Evolutionary conservation across 2,329 filamentous ascomycete species (phyloP).

Genomic region (Arthrobotrys iridis): DNA sequence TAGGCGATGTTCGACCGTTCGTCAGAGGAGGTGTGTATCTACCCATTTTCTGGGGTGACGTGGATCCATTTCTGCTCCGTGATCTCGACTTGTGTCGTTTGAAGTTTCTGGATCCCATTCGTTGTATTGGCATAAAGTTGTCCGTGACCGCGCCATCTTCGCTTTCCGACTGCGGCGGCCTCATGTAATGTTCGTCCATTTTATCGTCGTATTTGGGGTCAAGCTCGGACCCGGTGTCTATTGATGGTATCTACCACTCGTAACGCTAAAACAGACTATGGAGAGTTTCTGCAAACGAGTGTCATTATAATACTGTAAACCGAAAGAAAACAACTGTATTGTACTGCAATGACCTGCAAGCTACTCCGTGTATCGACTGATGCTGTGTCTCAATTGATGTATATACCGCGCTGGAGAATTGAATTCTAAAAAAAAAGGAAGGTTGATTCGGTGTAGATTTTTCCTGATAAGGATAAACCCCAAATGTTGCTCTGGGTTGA

Average conservation of each 20-base stretch:
- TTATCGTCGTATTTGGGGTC: slow-evolving; percentile 3
- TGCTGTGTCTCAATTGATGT: slow-evolving; percentile 19
- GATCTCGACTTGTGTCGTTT: slow-evolving; percentile 52
- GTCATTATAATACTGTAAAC: slow-evolving; percentile 52
- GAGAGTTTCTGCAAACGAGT: slow-evolving; percentile 45
- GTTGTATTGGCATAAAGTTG: slow-evolving; percentile 52
- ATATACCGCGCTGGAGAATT: slow-evolving; percentile 11
- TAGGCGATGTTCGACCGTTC: slow-evolving; percentile 50
- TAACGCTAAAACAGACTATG: slow-evolving; percentile 42
- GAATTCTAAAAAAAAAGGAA: slow-evolving; percentile 5
- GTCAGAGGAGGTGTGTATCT: slow-evolving; percentile 52
- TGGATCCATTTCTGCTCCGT: slow-evolving; percentile 45
- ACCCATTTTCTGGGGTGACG: slow-evolving; percentile 51
- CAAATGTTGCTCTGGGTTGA: slow-evolving; percentile 10
- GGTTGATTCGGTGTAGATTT: slow-evolving; percentile 15
- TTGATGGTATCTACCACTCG: slow-evolving; percentile 32
- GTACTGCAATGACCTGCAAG: slow-evolving; percentile 18
- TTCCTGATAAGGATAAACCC: slow-evolving; percentile 38
- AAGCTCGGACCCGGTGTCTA: slow-evolving; percentile 14
- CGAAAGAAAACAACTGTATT: slow-evolving; percentile 21
- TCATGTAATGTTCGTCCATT: slow-evolving; percentile 45
- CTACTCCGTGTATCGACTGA: slow-evolving; percentile 28
- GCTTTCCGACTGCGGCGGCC: slow-evolving; percentile 49
- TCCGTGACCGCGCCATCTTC: slow-evolving; percentile 49
- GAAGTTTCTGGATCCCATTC: slow-evolving; percentile 49